A percentile compares a stretch with the other conserved stretches of the same genome.
phyloP scores from a whole-genome alignment of 352 stramenopile genomes.

The Pythium monospermum region DNA sequence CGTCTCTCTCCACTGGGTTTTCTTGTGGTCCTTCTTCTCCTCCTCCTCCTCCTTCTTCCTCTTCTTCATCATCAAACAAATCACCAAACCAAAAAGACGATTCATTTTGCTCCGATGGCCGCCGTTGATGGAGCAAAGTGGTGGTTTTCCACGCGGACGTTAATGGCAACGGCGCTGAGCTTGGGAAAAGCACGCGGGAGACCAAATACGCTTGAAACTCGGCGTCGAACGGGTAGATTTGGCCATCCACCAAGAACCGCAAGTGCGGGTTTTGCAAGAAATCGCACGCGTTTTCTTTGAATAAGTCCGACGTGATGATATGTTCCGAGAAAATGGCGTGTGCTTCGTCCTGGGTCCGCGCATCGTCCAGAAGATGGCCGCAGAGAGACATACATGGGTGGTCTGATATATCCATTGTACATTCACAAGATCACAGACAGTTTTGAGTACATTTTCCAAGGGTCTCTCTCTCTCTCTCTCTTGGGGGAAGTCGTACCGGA shows the following conservation, averaged over 20 bases:
- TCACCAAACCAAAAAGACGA: slow-evolving; percentile 23
- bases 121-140: background rate
- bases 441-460: too few species aligned
- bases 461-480: too few species aligned
- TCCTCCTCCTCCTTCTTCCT: background rate
- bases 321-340: slow-evolving; percentile 61
- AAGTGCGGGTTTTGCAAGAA: slow-evolving; percentile 52
- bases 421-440: too few species aligned
- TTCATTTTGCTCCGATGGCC: slow-evolving; percentile 11
- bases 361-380: slow-evolving; percentile 45
- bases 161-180: slow-evolving; percentile 37
- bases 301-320: slow-evolving; percentile 60
- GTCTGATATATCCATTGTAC: too few species aligned
- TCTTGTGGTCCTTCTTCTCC: background rate
- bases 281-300: slow-evolving; percentile 33
- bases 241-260: slow-evolving; percentile 58
- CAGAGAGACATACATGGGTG: slow-evolving; percentile 74
- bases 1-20: background rate
- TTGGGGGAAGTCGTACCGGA: too few species aligned
- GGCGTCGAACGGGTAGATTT: slow-evolving; percentile 45
- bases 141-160: slow-evolving; percentile 11
- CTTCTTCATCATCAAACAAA: slow-evolving; percentile 19
- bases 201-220: slow-evolving; percentile 64
- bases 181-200: slow-evolving; percentile 62
- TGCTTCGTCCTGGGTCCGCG: slow-evolving; percentile 35